Conservation (phyloP, 225 moss, liverwort and hornwort species). For the Takakia lepidozioides region DNA sequence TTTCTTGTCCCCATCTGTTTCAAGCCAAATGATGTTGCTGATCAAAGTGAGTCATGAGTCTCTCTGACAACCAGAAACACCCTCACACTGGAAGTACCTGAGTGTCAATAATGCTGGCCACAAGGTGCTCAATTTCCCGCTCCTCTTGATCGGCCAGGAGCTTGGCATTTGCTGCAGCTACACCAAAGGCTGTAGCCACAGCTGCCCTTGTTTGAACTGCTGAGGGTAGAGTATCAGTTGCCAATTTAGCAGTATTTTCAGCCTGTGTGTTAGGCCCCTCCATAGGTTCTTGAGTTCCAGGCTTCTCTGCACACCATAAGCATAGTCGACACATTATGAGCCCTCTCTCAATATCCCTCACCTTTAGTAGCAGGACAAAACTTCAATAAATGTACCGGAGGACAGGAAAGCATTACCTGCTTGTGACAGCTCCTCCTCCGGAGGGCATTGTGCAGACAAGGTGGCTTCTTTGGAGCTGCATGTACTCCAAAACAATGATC, state of each 20-base stretch:
- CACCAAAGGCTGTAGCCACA: slow-evolving; percentile 77
- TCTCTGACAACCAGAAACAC: too few species aligned
- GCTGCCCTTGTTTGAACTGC: slow-evolving; percentile 63
- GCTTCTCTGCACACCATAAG: slow-evolving; percentile 16
- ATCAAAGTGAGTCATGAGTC: too few species aligned
- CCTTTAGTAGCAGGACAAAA: too few species aligned
- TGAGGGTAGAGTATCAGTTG: slow-evolving; percentile 33
- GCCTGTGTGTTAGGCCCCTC: too few species aligned
- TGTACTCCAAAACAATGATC: too few species aligned
- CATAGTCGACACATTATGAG: too few species aligned
- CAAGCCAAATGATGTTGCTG: too few species aligned
- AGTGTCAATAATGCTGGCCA: slow-evolving; percentile 79
- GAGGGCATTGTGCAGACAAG: slow-evolving; percentile 13
- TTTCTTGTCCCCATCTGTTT: too few species aligned
- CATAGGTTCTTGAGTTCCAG: slow-evolving; percentile 10
- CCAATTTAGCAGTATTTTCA: too few species aligned
- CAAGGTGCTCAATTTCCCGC: slow-evolving; percentile 74
- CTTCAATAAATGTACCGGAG: too few species aligned
- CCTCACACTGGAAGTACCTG: slow-evolving; percentile 50
- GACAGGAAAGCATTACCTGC: slow-evolving; percentile 20
- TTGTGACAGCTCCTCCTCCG: slow-evolving; percentile 14
- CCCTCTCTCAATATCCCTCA: too few species aligned
- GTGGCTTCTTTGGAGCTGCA: slow-evolving; percentile 19
- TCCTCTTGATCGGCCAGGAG: slow-evolving; percentile 96
- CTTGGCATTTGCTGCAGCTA: slow-evolving; percentile 88